Conservation (phyloP, 169 alveolate species). For the Toxoplasma gondii region DNA sequence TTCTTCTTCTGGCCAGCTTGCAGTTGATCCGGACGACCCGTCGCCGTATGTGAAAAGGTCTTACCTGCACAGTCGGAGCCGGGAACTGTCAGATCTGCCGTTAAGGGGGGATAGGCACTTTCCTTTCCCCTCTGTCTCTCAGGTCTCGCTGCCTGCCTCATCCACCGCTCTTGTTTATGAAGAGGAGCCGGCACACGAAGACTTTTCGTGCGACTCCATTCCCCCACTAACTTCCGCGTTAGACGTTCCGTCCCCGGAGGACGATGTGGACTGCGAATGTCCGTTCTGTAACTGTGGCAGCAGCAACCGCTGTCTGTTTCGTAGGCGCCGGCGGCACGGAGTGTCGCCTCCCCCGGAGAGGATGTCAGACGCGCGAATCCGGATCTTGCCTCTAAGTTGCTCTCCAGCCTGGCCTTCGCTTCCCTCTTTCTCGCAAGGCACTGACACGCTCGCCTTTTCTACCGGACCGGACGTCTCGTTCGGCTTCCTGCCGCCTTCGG, state of each 20-base stretch:
- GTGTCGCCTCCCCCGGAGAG: background rate
- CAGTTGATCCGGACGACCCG: constrained; percentile 20
- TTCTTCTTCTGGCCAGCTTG: background rate
- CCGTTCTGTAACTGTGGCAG: background rate
- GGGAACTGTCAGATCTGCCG: background rate
- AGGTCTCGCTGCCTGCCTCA: background rate
- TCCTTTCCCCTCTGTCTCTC: background rate
- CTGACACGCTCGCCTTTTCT: background rate
- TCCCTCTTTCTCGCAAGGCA: background rate
- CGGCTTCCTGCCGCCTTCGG: background rate
- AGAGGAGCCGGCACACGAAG: background rate
- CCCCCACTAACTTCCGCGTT: background rate
- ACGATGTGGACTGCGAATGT: background rate
- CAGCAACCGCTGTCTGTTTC: constrained; percentile 1
- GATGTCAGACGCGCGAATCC: background rate
- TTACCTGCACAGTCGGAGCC: background rate
- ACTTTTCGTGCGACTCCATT: background rate
- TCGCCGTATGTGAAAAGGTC: constrained; percentile 18
- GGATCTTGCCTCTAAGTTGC: background rate
- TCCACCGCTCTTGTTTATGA: background rate
- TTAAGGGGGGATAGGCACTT: background rate
- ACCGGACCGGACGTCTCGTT: too few relatives aligned
- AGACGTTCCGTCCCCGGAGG: background rate
- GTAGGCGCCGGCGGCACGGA: background rate
- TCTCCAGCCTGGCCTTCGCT: background rate